Evolutionary conservation across 2,329 filamentous ascomycete species (phyloP), one percentile per base, ranked within the genome.

Genomic region (Aspergillus sp.): DNA sequence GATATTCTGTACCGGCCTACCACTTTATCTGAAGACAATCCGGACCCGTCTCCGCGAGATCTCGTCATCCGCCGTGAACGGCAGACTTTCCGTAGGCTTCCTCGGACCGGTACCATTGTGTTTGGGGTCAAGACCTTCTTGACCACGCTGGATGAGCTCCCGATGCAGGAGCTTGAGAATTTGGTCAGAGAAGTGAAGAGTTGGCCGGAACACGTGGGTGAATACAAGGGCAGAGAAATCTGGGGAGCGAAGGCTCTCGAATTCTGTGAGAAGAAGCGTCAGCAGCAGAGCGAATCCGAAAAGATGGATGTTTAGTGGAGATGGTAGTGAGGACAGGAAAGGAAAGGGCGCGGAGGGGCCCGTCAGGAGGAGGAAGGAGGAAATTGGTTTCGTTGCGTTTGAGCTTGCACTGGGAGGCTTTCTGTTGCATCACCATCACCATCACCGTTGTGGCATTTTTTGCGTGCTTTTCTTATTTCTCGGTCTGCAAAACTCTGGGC

Each of bases 41-140:
- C 74, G 57, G 62, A 77, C 60, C 69, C 72, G 7, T 64, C 64
- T 9, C 58, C 74, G 2, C 72, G 74, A 0, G 71, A 80, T 27
- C 75, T 83, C 19, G 68, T 80, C 50, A 71, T 83, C 41, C 76
- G 81, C 4, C 74, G 77, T 19, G 81, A 83, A 63, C 69, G 77
- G 15, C 81, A 83, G 60, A 81, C 77, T 0, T 83, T 83, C 60
- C 75, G 73, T 5, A 69, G 77, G 1, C 64, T 84, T 7, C 77
- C 77, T 2, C 71, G 71, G 2, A 77, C 75, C 0, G 73, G 72
- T 0, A 75, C 79, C 0, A 74, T 83, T 1, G 69, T 83, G 4
- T 82, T 83, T 61, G 78, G 78, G 0, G 80, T 82, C 8, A 77
- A 79, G 59, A 83, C 81, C 0, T 75, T 74, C 8, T 67, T 83